phyloP scores from a whole-genome alignment of 2,329 filamentous ascomycete species.

The Trichoderma sp. region DNA sequence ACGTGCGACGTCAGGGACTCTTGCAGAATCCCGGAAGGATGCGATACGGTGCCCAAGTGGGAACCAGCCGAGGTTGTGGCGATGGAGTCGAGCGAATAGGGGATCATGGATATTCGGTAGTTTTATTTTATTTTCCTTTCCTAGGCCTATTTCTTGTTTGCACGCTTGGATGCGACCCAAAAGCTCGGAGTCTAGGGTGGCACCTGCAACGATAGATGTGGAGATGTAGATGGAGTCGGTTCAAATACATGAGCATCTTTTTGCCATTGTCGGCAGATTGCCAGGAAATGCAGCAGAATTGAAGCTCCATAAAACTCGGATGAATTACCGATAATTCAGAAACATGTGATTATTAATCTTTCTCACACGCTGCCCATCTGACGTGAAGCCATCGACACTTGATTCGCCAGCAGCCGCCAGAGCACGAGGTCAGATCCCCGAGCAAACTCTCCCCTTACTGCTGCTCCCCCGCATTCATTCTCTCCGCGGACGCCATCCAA shows the following conservation, averaged over 20 bases:
- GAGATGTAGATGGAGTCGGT: not conserved
- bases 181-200: not conserved
- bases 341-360: not conserved
- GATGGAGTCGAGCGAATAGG: constrained; percentile 23
- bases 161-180: not conserved
- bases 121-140: not conserved
- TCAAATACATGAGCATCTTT: not conserved
- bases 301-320: not conserved
- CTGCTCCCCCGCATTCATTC: not conserved
- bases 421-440: not conserved
- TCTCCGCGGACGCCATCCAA: not conserved
- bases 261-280: not conserved
- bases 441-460: not conserved
- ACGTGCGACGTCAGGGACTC: constrained; percentile 57
- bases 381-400: not conserved
- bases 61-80: constrained; percentile 15
- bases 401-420: not conserved
- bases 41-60: constrained; percentile 51
- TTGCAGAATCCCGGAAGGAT: constrained; percentile 65
- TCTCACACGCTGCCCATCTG: not conserved
- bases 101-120: constrained; percentile 22
- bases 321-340: not conserved
- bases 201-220: not conserved
- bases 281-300: not conserved
- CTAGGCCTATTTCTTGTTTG: not conserved